A percentile compares a stretch with the other conserved stretches of the same genome.
phyloP scores from a whole-genome alignment of 176 grass and related monocot genomes.

The Tillandsia leiboldiana region DNA sequence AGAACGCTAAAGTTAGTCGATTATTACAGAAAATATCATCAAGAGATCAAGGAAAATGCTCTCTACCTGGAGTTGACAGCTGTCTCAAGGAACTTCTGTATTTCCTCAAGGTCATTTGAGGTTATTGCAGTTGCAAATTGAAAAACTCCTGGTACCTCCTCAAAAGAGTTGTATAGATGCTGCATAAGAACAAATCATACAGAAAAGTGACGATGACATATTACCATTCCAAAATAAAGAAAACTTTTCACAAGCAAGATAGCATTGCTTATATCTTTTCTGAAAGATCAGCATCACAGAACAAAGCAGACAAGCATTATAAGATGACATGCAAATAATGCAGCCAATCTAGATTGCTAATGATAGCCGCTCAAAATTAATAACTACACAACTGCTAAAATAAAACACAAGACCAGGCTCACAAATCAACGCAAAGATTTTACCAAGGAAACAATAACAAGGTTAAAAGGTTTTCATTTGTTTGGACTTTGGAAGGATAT shows the following conservation, averaged over 20 bases:
- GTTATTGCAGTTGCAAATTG: constrained; percentile 91
- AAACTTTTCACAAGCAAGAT: not conserved
- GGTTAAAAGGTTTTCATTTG: no score
- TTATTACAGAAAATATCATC: not conserved
- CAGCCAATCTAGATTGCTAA: no score
- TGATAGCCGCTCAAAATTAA: no score
- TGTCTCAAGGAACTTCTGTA: constrained; percentile 90
- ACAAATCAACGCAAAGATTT: no score
- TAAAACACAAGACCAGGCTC: no score
- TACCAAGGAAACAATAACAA: no score
- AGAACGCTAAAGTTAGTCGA: not conserved
- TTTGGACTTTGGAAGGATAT: no score
- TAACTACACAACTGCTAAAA: no score
- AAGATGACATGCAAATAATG: no score
- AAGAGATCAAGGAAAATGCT: not conserved
- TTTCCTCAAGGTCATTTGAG: constrained; percentile 92
- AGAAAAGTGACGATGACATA: not conserved
- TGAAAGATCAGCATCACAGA: no score
- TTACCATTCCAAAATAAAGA: not conserved
- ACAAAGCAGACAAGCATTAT: no score
- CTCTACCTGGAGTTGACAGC: constrained; percentile 88
- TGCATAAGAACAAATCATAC: constrained; percentile 22
- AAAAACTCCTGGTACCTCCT: constrained; percentile 89
- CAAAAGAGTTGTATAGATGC: constrained; percentile 85
- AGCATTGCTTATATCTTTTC: not conserved